Base-by-base conservation (phyloP, 163 green algal species). In the Coccomyxa subellipsoidea region DNA sequence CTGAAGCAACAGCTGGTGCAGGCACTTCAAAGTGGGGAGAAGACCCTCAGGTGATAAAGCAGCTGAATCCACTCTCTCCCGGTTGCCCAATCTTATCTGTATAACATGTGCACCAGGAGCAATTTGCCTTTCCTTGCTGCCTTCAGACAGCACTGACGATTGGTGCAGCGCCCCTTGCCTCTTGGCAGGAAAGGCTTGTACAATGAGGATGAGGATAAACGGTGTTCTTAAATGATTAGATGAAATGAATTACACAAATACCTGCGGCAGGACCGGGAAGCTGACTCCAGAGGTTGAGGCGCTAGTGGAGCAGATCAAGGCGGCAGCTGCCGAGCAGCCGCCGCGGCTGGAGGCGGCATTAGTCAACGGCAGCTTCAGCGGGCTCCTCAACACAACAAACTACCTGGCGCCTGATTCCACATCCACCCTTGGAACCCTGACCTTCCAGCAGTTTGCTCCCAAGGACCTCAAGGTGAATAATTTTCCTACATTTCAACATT, bases 371-470 rank as follows among this genome's bases (percentile, higher is more conserved):
- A 34, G 12, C 32, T 79, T 79, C 37, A 59, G 21, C 4, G 36
- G 29, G 37, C 37, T 54, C 12, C 73, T 79, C 36, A 79, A 69
- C 37, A 79, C 73, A 12, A 79, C 73, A 54, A 79, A 79, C 37
- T 69, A 79, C 73, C 73, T 79, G 6, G 73, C 40, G 12, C 15
- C 10, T 7, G 73, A 79, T 27, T 36, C 37, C 6, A 37, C 23
- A 8, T 54, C 73, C 37, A 79, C 73, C 12, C 73, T 79, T 36
- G 73, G 73, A 15, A 79, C 73, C 7, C 36, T 79, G 12, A 69
- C 73, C 7, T 79, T 79, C 37, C 73, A 79, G 37, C 73, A 79
- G 73, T 79, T 79, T 59, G 38, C 25, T 27, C 73, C 73, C 25
- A 59, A 34, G 7, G 73, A 79, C 29, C 73, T 79, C 12, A 54